These are phyloP conservation scores for Diaporthe vexans DNA, from an alignment of 2,329 filamentous ascomycete species.

Conservation along the genomic window DNA sequence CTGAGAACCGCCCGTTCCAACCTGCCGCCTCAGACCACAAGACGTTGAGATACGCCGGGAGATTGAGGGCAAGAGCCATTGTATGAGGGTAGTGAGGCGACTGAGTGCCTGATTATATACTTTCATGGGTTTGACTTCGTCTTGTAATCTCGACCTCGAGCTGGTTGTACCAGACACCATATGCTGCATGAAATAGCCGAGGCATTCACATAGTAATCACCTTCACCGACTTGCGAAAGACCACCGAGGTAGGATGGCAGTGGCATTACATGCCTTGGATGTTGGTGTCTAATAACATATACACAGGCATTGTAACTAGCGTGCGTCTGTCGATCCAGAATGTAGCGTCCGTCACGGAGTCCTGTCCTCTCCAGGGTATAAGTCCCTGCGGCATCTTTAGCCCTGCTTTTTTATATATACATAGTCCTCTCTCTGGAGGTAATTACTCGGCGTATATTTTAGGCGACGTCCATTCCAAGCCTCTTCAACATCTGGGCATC, in stretches of 20 bases:
- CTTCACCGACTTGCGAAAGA: not conserved
- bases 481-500: conserved; percentile 5
- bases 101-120: not conserved
- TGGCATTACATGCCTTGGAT: not conserved
- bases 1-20: not conserved
- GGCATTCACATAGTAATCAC: not conserved
- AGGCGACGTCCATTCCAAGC: not conserved
- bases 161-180: too few relatives aligned
- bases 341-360: not conserved
- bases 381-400: not conserved
- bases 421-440: not conserved
- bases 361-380: not conserved
- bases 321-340: not conserved
- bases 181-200: too few relatives aligned
- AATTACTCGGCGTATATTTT: not conserved
- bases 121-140: not conserved
- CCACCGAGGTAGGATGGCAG: not conserved
- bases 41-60: not conserved
- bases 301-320: not conserved
- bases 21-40: not conserved
- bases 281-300: conserved; percentile 20
- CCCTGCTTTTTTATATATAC: not conserved
- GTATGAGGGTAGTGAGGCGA: not conserved
- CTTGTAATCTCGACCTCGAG: too few relatives aligned
- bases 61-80: not conserved